Conservation (phyloP, 768 basidiomycete genomes). For the Boletus eberwhitei region DNA sequence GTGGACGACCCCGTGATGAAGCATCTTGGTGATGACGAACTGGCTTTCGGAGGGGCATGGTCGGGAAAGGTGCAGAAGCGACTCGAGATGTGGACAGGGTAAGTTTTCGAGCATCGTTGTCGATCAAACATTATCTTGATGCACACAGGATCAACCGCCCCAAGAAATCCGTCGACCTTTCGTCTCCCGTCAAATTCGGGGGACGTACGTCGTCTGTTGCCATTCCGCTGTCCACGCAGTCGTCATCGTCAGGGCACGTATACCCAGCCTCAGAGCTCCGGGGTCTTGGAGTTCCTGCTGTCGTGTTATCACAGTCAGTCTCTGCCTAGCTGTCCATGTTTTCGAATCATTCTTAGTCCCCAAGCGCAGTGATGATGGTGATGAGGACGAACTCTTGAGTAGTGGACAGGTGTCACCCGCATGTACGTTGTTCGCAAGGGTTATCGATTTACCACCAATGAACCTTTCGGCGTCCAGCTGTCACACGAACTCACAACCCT, state of each 20-base stretch:
- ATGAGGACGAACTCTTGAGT: slow-evolving; percentile 69
- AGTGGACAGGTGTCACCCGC: slow-evolving; percentile 75
- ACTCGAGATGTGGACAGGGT: slow-evolving; percentile 50
- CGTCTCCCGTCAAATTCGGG: slow-evolving; percentile 21
- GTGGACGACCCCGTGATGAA: slow-evolving; percentile 25
- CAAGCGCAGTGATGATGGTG: slow-evolving; percentile 30
- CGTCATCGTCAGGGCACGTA: slow-evolving; percentile 33
- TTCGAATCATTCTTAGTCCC: background rate
- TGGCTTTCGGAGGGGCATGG: slow-evolving; percentile 36
- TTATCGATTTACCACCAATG: slow-evolving; percentile 6
- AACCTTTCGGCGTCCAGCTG: slow-evolving; percentile 13
- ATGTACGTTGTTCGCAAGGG: slow-evolving; percentile 40
- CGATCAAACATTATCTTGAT: slow-evolving; percentile 5
- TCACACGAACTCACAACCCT: slow-evolving; percentile 21
- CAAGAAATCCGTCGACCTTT: slow-evolving; percentile 29
- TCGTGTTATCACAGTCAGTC: slow-evolving; percentile 40
- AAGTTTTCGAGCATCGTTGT: slow-evolving; percentile 14
- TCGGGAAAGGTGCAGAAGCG: slow-evolving; percentile 44
- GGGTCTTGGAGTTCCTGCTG: slow-evolving; percentile 35
- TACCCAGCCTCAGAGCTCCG: slow-evolving; percentile 24
- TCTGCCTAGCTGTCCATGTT: background rate
- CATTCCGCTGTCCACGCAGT: slow-evolving; percentile 34
- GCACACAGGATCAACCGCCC: slow-evolving; percentile 33
- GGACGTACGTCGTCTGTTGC: slow-evolving; percentile 26
- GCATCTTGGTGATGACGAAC: slow-evolving; percentile 30